phyloP scores from a whole-genome alignment of 768 basidiomycete species.

The Mycena maculata region DNA sequence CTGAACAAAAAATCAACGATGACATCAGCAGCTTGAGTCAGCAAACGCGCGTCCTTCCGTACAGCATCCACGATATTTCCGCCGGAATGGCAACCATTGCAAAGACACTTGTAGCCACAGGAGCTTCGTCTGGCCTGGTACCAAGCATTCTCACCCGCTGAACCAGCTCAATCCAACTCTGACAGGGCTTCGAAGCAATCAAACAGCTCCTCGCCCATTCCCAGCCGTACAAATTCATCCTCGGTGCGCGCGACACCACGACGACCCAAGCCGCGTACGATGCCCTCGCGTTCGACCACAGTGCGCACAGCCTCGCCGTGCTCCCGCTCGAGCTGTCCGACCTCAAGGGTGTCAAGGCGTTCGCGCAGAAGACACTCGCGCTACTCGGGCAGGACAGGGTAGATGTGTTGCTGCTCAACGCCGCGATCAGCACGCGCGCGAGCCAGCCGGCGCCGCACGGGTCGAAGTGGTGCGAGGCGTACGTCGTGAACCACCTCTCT shows the following conservation, averaged over 20 bases:
- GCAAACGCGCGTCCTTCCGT: too few species aligned
- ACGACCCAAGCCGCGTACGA: conserved; percentile 15
- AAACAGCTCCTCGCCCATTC: conserved; percentile 27
- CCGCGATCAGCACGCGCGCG: conserved; percentile 9
- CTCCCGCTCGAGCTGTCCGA: conserved; percentile 29
- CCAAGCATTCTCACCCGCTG: neutral
- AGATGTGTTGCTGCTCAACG: conserved; percentile 28
- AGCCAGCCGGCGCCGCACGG: neutral
- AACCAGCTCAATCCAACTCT: neutral
- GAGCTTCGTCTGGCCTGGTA: conserved; percentile 30
- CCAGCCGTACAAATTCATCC: conserved; percentile 25
- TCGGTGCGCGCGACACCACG: conserved; percentile 25
- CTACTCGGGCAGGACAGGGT: conserved; percentile 1
- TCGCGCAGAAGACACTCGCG: conserved; percentile 22
- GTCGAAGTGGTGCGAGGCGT: conserved; percentile 28
- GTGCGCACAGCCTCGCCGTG: conserved; percentile 12
- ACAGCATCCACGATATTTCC: too few species aligned
- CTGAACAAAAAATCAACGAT: too few species aligned
- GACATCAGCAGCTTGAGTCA: too few species aligned
- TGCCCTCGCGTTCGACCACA: neutral
- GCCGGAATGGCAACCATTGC: conserved; percentile 1
- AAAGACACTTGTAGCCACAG: conserved; percentile 31
- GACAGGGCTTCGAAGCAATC: conserved; percentile 28
- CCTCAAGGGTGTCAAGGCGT: conserved; percentile 19
- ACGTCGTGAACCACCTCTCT: conserved; percentile 30